phyloP scores from a whole-genome alignment of 2,329 filamentous ascomycete genomes.

The Ambrosiella cleistominuta region DNA sequence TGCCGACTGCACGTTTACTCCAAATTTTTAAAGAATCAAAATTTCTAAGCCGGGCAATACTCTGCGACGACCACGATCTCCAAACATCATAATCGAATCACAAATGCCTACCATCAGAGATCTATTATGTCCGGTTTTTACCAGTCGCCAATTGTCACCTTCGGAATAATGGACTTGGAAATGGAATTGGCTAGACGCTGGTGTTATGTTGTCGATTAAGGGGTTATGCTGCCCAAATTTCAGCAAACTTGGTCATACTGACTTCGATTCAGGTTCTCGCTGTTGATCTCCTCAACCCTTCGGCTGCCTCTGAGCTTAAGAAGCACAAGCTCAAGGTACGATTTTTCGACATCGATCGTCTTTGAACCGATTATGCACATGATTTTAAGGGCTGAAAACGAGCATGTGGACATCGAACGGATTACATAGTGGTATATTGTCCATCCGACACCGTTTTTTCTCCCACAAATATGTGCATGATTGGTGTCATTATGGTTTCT shows the following conservation, averaged over 20 bases:
- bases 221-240: slow-evolving; percentile 14
- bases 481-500: background rate
- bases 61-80: background rate
- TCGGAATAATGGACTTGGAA: slow-evolving; percentile 14
- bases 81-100: background rate
- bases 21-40: background rate
- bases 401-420: background rate
- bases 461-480: slow-evolving; percentile 11
- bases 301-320: slow-evolving; percentile 90
- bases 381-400: background rate
- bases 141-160: background rate
- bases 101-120: background rate
- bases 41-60: background rate
- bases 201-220: slow-evolving; percentile 15
- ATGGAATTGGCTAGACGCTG: slow-evolving; percentile 12
- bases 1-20: background rate
- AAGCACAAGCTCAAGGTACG: slow-evolving; percentile 99
- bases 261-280: slow-evolving; percentile 74
- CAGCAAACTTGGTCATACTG: slow-evolving; percentile 24
- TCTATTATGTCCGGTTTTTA: background rate
- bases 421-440: background rate
- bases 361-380: background rate
- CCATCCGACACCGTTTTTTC: slow-evolving; percentile 8
- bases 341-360: background rate
- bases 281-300: slow-evolving; percentile 99